Evolutionary conservation across 2,329 filamentous ascomycete genomes (phyloP).

Genomic region (Talaromyces albobiverticillius): DNA sequence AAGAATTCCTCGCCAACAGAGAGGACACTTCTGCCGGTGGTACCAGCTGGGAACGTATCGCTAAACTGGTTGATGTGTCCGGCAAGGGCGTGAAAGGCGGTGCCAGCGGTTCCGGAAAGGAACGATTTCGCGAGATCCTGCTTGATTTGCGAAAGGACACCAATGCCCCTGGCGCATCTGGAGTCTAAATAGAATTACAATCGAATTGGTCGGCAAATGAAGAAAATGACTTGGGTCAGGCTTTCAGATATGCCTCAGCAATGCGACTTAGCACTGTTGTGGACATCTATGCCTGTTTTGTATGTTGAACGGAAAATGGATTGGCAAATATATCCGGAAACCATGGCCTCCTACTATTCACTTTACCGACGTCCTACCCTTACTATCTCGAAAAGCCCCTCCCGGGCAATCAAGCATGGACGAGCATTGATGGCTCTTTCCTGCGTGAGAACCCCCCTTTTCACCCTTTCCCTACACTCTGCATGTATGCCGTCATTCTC

Average conservation of each 20-base stretch:
- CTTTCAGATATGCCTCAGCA: no score
- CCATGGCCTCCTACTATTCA: neutral
- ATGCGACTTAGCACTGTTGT: no score
- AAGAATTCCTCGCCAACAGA: constrained; percentile 82
- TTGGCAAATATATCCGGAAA: neutral
- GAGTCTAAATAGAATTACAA: constrained; percentile 34
- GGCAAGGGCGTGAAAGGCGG: constrained; percentile 88
- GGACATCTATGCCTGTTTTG: no score
- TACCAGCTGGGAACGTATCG: constrained; percentile 97
- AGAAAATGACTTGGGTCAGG: neutral
- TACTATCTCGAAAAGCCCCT: neutral
- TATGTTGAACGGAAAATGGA: neutral
- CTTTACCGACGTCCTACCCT: no score
- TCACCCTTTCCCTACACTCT: neutral
- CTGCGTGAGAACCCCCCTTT: neutral
- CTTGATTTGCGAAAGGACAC: constrained; percentile 88
- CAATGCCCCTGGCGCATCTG: constrained; percentile 65
- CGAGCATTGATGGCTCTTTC: neutral
- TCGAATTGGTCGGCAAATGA: neutral
- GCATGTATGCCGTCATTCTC: constrained; percentile 16
- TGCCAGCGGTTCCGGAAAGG: constrained; percentile 87
- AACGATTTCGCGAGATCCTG: constrained; percentile 89
- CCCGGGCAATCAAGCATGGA: no score
- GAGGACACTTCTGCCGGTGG: constrained; percentile 93
- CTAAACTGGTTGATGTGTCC: constrained; percentile 94